These are phyloP conservation scores for Russula emetica DNA, from an alignment of 768 basidiomycete species.

Conservation along the genomic window DNA sequence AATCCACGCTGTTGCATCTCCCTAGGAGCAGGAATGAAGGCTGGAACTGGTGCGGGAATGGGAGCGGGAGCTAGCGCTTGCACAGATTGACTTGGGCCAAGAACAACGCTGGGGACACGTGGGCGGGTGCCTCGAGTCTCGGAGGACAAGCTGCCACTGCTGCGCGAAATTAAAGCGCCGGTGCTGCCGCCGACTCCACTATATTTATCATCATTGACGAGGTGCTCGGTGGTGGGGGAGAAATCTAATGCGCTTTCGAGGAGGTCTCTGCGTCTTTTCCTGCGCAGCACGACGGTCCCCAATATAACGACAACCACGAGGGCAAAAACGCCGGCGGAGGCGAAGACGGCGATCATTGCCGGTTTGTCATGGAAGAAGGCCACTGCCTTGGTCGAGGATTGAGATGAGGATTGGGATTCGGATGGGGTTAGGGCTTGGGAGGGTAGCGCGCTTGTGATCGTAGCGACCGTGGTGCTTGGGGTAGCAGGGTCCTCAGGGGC, in stretches of 20 bases:
- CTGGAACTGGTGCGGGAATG: neutral
- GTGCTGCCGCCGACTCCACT: neutral
- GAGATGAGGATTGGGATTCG: constrained; percentile 24
- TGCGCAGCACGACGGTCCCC: constrained; percentile 47
- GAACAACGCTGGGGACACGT: neutral
- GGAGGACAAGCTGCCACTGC: neutral
- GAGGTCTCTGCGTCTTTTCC: constrained; percentile 39
- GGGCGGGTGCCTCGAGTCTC: neutral
- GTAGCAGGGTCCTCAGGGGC: constrained; percentile 7
- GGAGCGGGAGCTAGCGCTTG: neutral
- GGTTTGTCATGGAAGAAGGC: constrained; percentile 62
- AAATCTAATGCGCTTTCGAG: constrained; percentile 30
- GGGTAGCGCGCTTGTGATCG: constrained; percentile 24
- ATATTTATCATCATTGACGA: neutral
- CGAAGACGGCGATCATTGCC: constrained; percentile 57
- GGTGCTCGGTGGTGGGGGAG: constrained; percentile 11
- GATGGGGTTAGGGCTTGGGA: neutral
- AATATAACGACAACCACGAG: constrained; percentile 45
- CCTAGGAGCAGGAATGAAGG: neutral
- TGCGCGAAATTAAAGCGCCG: neutral
- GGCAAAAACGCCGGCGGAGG: constrained; percentile 45
- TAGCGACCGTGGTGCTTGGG: constrained; percentile 23
- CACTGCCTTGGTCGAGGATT: constrained; percentile 28
- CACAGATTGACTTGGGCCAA: neutral
- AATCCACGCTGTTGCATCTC: neutral